phyloP scores from a whole-genome alignment of 208 protist species.

The Lotmaria passim region DNA sequence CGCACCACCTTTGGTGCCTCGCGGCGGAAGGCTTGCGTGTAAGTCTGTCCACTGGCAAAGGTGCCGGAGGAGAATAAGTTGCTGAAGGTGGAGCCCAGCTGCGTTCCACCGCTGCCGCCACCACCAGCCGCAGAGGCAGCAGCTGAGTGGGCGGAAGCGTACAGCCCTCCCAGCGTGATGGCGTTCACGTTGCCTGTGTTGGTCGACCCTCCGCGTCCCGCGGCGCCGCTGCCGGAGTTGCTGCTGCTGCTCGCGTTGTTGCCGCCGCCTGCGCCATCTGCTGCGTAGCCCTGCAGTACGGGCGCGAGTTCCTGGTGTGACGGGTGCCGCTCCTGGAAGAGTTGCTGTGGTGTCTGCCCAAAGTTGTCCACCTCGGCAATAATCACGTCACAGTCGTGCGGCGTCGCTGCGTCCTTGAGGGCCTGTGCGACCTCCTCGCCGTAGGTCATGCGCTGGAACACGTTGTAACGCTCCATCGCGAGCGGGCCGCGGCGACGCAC shows the following conservation, averaged over 20 bases:
- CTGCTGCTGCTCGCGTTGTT: not conserved
- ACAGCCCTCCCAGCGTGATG: slow-evolving; percentile 26
- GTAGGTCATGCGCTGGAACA: slow-evolving; percentile 98
- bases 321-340: slow-evolving; percentile 95
- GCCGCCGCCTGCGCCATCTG: not conserved
- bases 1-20: slow-evolving; percentile 65
- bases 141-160: slow-evolving; percentile 18
- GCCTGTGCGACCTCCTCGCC: slow-evolving; percentile 90
- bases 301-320: slow-evolving; percentile 72
- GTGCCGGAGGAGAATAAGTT: slow-evolving; percentile 29
- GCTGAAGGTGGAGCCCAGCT: slow-evolving; percentile 24
- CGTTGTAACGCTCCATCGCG: slow-evolving; percentile 91
- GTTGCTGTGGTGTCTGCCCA: slow-evolving; percentile 95
- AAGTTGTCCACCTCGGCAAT: slow-evolving; percentile 97
- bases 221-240: not conserved
- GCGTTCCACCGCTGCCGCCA: slow-evolving; percentile 12
- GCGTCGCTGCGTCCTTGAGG: slow-evolving; percentile 81
- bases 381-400: slow-evolving; percentile 85
- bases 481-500: slow-evolving; percentile 92
- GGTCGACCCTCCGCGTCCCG: not conserved
- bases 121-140: not conserved
- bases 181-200: slow-evolving; percentile 10
- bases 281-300: slow-evolving; percentile 21
- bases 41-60: slow-evolving; percentile 47
- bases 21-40: slow-evolving; percentile 66